phyloP scores from a whole-genome alignment of 352 stramenopile genomes.

The Phytophthora lateralis region DNA sequence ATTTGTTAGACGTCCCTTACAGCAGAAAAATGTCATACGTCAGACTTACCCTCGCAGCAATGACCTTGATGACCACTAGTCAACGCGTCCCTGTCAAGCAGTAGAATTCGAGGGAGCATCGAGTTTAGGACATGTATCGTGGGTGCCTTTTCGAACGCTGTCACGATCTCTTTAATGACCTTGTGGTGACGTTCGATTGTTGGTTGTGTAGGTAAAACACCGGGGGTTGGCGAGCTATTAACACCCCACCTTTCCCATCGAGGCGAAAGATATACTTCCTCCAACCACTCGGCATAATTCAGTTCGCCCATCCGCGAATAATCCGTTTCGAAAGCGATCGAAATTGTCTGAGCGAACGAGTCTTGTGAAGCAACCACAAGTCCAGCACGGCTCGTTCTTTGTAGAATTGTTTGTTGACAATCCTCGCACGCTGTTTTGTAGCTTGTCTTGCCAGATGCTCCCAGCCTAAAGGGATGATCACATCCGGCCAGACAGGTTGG shows the following conservation, averaged over 20 bases:
- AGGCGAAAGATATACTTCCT: neutral
- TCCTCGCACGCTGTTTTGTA: neutral
- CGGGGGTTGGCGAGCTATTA: neutral
- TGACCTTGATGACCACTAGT: neutral
- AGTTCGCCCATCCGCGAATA: neutral
- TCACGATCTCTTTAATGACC: constrained; percentile 7
- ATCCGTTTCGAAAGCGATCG: neutral
- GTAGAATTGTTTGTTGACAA: neutral
- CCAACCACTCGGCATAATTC: neutral
- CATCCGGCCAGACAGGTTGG: neutral
- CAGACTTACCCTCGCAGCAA: constrained; percentile 1
- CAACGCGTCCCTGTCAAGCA: neutral
- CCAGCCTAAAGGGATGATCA: neutral
- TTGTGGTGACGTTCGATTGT: constrained; percentile 1
- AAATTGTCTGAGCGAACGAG: neutral
- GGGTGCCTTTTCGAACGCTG: constrained; percentile 1
- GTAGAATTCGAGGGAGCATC: neutral
- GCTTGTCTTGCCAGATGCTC: neutral
- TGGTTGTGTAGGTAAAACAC: neutral
- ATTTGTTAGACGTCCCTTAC: neutral
- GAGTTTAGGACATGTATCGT: constrained; percentile 6
- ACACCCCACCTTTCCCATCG: constrained; percentile 1
- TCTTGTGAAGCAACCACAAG: constrained; percentile 3
- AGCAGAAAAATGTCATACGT: neutral
- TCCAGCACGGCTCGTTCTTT: neutral